These are phyloP conservation scores for Casuarina equisetifolia DNA, from an alignment of 306 rosid genomes.

Conservation along the genomic window DNA sequence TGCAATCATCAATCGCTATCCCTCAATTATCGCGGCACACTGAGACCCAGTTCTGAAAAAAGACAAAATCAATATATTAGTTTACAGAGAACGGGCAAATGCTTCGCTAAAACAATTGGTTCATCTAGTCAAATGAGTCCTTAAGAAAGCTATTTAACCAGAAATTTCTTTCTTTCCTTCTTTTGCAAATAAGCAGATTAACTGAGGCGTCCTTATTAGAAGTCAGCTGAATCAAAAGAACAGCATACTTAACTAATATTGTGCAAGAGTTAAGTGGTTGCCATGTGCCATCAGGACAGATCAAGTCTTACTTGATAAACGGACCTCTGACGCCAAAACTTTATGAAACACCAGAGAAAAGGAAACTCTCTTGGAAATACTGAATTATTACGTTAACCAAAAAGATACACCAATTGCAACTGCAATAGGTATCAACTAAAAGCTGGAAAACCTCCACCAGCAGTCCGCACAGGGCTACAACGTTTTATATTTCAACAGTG, in stretches of 20 bases:
- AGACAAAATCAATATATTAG: conserved; percentile 9
- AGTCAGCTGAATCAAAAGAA: background rate
- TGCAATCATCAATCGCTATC: conserved; percentile 35
- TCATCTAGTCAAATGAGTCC: background rate
- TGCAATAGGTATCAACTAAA: too few relatives aligned
- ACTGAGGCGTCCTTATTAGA: background rate
- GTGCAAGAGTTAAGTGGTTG: background rate
- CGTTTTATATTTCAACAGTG: background rate
- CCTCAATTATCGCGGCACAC: conserved; percentile 65
- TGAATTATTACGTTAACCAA: too few relatives aligned
- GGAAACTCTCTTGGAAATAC: background rate
- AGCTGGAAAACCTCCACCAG: too few relatives aligned
- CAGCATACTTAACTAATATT: background rate
- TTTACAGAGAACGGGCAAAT: background rate
- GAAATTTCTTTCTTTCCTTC: background rate
- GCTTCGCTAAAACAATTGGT: background rate
- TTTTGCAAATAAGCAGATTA: background rate
- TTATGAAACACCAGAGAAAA: background rate
- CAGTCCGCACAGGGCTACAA: background rate
- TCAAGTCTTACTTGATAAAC: background rate
- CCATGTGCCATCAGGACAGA: background rate
- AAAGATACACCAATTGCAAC: too few relatives aligned
- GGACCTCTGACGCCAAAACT: background rate
- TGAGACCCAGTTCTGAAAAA: conserved; percentile 70
- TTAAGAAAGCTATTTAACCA: background rate